Percentiles rank a stretch among this genome's conserved stretches.
phyloP scores from a whole-genome alignment of 179 eudicot genomes.

The Spinacia oleracea region DNA sequence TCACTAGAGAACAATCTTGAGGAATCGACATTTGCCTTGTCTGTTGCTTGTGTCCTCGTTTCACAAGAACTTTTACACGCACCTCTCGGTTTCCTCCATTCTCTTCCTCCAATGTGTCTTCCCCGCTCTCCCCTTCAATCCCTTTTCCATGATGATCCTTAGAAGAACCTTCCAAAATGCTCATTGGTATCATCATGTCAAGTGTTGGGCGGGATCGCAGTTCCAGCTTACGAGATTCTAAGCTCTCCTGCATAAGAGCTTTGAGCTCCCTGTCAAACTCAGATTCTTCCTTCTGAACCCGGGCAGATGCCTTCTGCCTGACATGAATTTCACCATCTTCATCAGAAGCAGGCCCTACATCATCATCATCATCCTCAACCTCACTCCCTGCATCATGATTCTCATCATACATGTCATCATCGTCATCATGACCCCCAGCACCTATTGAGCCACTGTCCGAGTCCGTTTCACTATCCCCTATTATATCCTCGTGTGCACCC shows the following conservation, averaged over 20 bases:
- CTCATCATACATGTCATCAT: constrained; percentile 73
- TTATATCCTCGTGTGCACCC: constrained; percentile 48
- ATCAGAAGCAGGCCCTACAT: constrained; percentile 62
- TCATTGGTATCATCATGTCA: constrained; percentile 94
- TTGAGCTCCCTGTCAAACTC: constrained; percentile 90
- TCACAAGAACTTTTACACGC: constrained; percentile 85
- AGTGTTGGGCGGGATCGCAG: constrained; percentile 76
- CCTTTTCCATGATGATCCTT: constrained; percentile 72
- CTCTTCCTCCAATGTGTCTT: constrained; percentile 82
- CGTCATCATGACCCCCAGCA: constrained; percentile 57
- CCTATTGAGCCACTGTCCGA: constrained; percentile 68
- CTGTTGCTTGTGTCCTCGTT: constrained; percentile 94
- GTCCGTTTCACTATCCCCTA: constrained; percentile 64
- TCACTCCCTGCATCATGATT: constrained; percentile 63
- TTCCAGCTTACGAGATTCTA: constrained; percentile 89
- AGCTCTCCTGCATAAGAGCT: constrained; percentile 97
- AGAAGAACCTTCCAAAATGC: constrained; percentile 61
- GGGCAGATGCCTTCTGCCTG: constrained; percentile 62
- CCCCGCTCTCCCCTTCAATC: constrained; percentile 77
- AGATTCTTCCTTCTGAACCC: constrained; percentile 82
- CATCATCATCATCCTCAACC: constrained; percentile 66
- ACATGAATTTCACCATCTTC: constrained; percentile 84
- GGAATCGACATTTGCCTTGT: constrained; percentile 89
- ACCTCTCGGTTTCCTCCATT: constrained; percentile 72
- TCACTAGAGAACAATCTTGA: constrained; percentile 83